Base-by-base conservation (phyloP, 177 flowering plant species). In the Telopea speciosissima region DNA sequence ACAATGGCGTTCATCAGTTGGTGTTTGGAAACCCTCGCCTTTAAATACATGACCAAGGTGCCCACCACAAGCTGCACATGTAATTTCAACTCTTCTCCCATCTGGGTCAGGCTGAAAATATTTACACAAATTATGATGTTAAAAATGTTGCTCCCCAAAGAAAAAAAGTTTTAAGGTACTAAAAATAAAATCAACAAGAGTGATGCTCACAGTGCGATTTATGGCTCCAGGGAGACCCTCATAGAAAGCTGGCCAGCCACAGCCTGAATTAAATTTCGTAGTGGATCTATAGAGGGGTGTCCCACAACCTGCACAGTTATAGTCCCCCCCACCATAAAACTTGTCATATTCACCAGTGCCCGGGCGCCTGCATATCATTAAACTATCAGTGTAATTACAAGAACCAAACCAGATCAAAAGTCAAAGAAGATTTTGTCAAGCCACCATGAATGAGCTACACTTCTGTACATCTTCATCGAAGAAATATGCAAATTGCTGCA, bases 31-130 rank as follows among this genome's bases (percentile, higher is more conserved):
- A 24, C 91, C 87, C 79, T 93, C 97, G 0, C 98, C 95, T 75
- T 91, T 93, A 62, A 93, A 93, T 8, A 93, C 98, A 80, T 93
- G 98, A 6, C 98, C 98, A 62, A 90, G 79, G 70, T 94, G 98
- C 3, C 96, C 97, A 40, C 91, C 96, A 65, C 98, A 93, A 58
- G 93, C 96, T 14, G 92, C 85, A 65, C 97, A 93, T 5, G 93
- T 89, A 24, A 93, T 91, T 73, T 93, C 97, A 22, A 79, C 75
- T 73, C 95, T 86, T 83, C 90, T 82, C 24, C 93, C 96, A 85
- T 91, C 96, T 10, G 92, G 91, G 62, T 89, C 98, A 2, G 92
- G 85, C 98, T 92, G 89, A 64, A 75, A 83, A 65, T 14, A 23
- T 5, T 17, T 3, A 24, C 19, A 21, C 54, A 40, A 22, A 24